A percentile compares a stretch with the other conserved stretches of the same genome.
Evolutionary conservation across 257 asterid species (phyloP).

Genomic region (Knoxia roxburghii): DNA sequence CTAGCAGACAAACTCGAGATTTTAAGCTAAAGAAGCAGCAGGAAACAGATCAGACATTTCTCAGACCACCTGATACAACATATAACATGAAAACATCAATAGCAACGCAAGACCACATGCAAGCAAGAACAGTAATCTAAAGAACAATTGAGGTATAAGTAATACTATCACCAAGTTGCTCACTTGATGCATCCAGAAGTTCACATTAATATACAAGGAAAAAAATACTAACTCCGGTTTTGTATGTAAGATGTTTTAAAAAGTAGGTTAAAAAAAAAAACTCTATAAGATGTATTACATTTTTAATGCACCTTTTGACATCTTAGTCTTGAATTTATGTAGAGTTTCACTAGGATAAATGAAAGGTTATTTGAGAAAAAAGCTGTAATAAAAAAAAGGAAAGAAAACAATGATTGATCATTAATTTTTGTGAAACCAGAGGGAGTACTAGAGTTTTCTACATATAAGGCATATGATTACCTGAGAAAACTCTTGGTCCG

Average conservation of each 20-base stretch:
- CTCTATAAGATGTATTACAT: too few species aligned
- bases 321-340: too few species aligned
- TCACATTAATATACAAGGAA: background rate
- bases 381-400: too few species aligned
- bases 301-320: too few species aligned
- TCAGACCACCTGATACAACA: background rate
- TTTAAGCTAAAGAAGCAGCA: background rate
- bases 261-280: too few species aligned
- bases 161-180: background rate
- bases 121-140: background rate
- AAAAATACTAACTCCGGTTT: too few species aligned
- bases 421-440: too few species aligned
- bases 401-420: too few species aligned
- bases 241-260: too few species aligned
- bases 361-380: too few species aligned
- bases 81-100: background rate
- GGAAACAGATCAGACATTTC: background rate
- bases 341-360: too few species aligned
- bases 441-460: background rate
- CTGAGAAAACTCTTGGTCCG: constrained; percentile 81
- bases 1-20: background rate
- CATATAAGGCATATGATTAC: constrained; percentile 29
- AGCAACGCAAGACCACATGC: background rate
- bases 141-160: background rate
- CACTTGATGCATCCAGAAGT: background rate